These are phyloP conservation scores for Antitrichia curtipendula DNA, from an alignment of 225 moss, liverwort and hornwort genomes.

Conservation along the genomic window DNA sequence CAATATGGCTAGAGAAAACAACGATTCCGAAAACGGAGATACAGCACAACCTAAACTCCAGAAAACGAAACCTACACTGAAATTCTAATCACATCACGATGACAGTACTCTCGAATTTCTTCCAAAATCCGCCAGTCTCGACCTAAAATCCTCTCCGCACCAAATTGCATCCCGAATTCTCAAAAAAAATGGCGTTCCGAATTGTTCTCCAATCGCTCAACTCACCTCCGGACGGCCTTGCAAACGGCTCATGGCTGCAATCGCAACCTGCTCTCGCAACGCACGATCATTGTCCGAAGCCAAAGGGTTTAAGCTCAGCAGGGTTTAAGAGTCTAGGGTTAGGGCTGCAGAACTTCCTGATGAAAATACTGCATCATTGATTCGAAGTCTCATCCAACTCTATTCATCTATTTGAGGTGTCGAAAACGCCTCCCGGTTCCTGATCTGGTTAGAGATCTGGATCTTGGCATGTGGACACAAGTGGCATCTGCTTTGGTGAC, in stretches of 20 bases:
- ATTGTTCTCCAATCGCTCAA: not conserved
- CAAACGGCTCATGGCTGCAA: slow-evolving; percentile 49
- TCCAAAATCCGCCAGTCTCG: not conserved
- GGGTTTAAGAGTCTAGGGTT: slow-evolving; percentile 30
- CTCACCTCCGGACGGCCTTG: slow-evolving; percentile 54
- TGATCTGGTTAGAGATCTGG: not conserved
- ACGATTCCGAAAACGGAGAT: not conserved
- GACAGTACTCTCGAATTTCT: not conserved
- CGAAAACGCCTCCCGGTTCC: not conserved
- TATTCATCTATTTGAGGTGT: not conserved
- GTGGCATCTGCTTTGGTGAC: not conserved
- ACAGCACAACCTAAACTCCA: not conserved
- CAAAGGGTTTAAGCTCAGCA: not conserved
- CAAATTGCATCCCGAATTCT: not conserved
- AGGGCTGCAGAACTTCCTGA: not conserved
- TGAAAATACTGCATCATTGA: not conserved
- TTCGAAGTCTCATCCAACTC: not conserved
- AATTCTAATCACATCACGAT: not conserved
- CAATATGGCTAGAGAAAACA: not conserved
- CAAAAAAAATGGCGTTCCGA: not conserved
- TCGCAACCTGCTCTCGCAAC: not conserved
- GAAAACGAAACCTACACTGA: not conserved
- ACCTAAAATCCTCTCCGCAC: not conserved
- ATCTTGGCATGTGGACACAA: not conserved
- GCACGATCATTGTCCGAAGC: not conserved